Conservation (phyloP, 108 stramenopile species). For the Chaetoceros muelleri region DNA sequence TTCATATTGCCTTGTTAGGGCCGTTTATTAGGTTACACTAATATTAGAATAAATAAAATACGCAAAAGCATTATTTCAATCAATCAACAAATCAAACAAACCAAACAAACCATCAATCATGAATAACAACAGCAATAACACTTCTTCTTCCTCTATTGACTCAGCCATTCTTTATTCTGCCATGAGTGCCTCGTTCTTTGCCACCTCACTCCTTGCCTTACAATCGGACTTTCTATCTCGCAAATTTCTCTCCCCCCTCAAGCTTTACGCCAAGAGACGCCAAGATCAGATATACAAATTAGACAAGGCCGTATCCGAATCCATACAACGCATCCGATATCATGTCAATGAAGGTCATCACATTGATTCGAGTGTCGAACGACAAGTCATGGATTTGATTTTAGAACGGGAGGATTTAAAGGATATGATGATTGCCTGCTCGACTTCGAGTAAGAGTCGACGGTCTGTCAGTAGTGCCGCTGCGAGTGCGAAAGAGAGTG, state of each 20-base stretch:
- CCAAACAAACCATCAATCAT: too few relatives aligned
- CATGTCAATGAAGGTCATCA: neutral
- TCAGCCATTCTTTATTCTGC: neutral
- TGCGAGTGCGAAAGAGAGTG: neutral
- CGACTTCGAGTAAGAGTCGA: too few relatives aligned
- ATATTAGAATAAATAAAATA: too few relatives aligned
- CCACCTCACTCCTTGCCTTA: neutral
- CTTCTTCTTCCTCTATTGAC: neutral
- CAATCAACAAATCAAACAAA: too few relatives aligned
- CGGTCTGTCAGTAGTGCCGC: too few relatives aligned
- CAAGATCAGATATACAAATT: neutral
- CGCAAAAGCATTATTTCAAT: too few relatives aligned
- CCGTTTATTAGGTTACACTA: too few relatives aligned
- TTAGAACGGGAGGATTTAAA: neutral
- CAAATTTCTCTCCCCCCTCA: neutral
- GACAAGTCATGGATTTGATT: neutral
- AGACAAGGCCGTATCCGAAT: neutral
- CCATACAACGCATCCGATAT: neutral
- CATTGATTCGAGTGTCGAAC: neutral
- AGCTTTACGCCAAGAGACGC: neutral
- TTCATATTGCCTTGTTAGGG: too few relatives aligned
- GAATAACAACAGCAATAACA: too few relatives aligned
- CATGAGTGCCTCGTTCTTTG: constrained; percentile 2
- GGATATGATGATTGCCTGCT: too few relatives aligned
- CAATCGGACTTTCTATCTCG: neutral